phyloP scores from a whole-genome alignment of 257 asterid genomes.

The Plantago ovata region DNA sequence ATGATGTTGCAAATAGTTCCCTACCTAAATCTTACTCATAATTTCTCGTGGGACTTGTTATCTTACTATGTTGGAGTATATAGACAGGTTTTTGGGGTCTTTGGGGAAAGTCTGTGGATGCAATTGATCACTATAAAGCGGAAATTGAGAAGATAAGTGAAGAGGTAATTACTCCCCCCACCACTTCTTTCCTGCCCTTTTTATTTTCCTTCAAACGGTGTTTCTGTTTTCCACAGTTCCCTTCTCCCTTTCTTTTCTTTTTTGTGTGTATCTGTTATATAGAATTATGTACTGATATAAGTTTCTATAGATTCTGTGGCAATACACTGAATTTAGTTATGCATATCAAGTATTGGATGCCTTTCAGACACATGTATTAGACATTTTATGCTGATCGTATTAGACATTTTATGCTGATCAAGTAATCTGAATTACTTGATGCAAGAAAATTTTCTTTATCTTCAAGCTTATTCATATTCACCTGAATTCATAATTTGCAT shows the following conservation, averaged over 20 bases:
- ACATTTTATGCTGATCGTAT: no score
- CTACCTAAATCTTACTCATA: background rate
- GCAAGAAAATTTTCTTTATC: background rate
- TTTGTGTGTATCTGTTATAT: no score
- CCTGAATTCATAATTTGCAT: no score
- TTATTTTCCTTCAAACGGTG: no score
- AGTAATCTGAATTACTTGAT: background rate
- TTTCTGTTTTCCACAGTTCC: no score
- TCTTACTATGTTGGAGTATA: constrained; percentile 28
- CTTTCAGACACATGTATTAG: background rate
- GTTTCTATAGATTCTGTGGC: background rate
- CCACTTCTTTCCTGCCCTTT: no score
- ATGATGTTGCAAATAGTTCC: background rate
- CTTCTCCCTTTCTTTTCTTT: no score
- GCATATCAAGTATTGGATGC: background rate
- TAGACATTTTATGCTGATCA: background rate
- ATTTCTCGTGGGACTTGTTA: constrained; percentile 8
- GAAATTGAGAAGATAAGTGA: constrained; percentile 45
- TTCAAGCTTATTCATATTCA: background rate
- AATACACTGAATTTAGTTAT: background rate
- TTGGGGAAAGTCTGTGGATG: constrained; percentile 69
- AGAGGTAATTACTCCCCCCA: no score
- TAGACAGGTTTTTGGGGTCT: constrained; percentile 90
- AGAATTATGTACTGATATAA: no score
- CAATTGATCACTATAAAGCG: constrained; percentile 57